Evolutionary conservation across 106 monocot species (phyloP).

Genomic region (Apostasia shenzhenica): DNA sequence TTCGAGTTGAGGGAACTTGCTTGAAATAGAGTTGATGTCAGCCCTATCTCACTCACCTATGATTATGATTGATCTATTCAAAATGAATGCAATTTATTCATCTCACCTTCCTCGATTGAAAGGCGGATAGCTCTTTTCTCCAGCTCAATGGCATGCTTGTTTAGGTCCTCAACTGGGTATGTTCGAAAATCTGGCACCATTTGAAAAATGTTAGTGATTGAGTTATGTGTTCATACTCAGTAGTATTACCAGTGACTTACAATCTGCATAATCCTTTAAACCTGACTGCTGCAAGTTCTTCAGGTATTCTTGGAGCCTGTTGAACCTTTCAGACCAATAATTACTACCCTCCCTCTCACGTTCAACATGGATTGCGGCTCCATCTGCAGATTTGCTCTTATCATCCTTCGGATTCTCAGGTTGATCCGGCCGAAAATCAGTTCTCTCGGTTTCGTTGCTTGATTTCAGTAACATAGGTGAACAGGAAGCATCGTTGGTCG

Average conservation of each 20-base stretch:
- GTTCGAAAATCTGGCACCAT: neutral
- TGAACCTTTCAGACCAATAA: constrained; percentile 8
- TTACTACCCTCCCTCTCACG: neutral
- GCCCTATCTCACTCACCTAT: no score
- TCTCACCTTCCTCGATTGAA: constrained; percentile 6
- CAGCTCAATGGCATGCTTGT: constrained; percentile 7
- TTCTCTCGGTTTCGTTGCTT: neutral
- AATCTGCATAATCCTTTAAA: constrained; percentile 6
- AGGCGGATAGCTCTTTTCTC: constrained; percentile 6
- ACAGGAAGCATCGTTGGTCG: neutral
- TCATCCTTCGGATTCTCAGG: neutral
- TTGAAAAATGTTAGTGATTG: neutral
- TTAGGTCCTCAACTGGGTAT: neutral
- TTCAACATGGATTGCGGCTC: neutral
- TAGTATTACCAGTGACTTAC: neutral
- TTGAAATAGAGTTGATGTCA: no score
- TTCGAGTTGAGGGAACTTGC: no score
- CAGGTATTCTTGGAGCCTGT: constrained; percentile 1
- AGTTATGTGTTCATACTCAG: neutral
- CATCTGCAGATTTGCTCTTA: neutral
- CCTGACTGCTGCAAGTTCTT: constrained; percentile 4
- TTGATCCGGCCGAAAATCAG: neutral
- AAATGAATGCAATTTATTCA: neutral
- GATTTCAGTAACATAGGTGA: constrained; percentile 5
- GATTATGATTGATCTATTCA: no score